phyloP scores from a whole-genome alignment of 306 rosid genomes.

The Trichosanthes cucumerina region DNA sequence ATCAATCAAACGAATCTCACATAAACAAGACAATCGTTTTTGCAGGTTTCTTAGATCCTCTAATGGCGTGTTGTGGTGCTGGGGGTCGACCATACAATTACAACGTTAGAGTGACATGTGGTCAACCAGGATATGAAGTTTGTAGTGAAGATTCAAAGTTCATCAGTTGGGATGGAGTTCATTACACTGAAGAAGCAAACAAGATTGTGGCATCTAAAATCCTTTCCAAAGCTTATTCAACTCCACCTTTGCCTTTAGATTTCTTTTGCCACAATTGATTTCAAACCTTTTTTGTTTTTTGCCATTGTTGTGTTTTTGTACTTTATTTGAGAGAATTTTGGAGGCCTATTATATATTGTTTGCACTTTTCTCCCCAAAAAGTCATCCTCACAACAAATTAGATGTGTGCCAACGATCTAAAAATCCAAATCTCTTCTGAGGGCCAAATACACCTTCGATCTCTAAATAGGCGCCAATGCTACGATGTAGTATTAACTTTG shows the following conservation, averaged over 20 bases:
- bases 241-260: slow-evolving; percentile 51
- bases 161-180: slow-evolving; percentile 82
- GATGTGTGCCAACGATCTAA: too few species aligned
- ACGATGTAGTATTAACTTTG: too few species aligned
- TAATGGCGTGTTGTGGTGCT: slow-evolving; percentile 77
- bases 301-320: background rate
- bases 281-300: background rate
- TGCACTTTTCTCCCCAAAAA: background rate
- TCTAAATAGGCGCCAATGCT: background rate
- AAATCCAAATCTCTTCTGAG: too few species aligned
- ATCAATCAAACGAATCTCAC: background rate
- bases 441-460: too few species aligned
- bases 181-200: slow-evolving; percentile 73
- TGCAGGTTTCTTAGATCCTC: slow-evolving; percentile 63
- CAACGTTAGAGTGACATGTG: slow-evolving; percentile 51
- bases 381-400: too few species aligned
- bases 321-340: background rate
- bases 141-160: slow-evolving; percentile 46
- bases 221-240: slow-evolving; percentile 52
- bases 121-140: slow-evolving; percentile 59
- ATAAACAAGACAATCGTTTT: background rate
- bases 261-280: slow-evolving; percentile 51
- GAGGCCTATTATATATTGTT: background rate
- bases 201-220: slow-evolving; percentile 43
- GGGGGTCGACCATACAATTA: slow-evolving; percentile 95